Conservation (phyloP, 1,139 yeast genomes). For the Candida labiduridarum region DNA sequence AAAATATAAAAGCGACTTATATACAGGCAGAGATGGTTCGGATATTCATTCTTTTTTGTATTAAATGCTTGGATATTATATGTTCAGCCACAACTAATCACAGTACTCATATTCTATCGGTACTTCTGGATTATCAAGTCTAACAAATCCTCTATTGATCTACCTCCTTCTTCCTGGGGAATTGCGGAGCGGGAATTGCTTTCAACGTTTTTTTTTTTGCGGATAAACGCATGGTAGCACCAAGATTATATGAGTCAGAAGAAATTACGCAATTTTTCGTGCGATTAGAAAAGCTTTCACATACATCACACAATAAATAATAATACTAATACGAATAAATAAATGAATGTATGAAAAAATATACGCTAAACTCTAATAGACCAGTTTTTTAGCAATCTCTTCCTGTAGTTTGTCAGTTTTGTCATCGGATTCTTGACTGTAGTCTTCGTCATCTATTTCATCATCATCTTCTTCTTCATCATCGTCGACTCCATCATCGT, state of each 20-base stretch:
- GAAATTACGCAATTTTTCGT: conserved; percentile 8
- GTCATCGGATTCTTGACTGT: not conserved
- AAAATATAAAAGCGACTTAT: not conserved
- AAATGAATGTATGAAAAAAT: not conserved
- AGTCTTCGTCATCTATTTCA: conserved; percentile 15
- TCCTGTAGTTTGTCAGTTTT: not conserved
- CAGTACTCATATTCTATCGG: not conserved
- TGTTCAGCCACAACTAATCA: too few species aligned
- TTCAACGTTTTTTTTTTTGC: not conserved
- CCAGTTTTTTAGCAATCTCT: not conserved
- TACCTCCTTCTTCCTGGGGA: too few species aligned
- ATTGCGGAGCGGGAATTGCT: not conserved
- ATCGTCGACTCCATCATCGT: conserved; percentile 20
- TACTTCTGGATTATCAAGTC: not conserved
- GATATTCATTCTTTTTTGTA: not conserved
- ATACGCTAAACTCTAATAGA: not conserved
- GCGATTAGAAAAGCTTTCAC: not conserved
- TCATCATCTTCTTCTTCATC: conserved; percentile 17
- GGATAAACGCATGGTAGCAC: not conserved
- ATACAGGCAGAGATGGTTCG: not conserved
- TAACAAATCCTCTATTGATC: not conserved
- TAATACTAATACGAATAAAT: not conserved
- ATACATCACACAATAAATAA: not conserved
- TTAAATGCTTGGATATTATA: too few species aligned
- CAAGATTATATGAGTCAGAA: conserved; percentile 2